phyloP scores from a whole-genome alignment of 371 early-diverging fungal species.

The Apophysomyces sp. region DNA sequence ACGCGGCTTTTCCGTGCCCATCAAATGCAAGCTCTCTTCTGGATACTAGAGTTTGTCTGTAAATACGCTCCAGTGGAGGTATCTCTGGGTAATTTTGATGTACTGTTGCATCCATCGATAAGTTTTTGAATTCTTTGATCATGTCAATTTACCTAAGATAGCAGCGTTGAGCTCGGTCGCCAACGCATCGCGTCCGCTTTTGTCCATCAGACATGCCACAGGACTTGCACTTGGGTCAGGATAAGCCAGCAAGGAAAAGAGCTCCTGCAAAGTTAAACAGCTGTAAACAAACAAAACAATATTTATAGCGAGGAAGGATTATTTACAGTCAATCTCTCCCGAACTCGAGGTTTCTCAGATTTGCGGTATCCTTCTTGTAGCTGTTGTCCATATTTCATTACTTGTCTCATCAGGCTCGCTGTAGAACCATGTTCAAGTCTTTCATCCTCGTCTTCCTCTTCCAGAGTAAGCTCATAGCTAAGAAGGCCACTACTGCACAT shows the following conservation, averaged over 20 bases:
- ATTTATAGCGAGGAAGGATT: background rate
- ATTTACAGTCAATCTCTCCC: constrained; percentile 23
- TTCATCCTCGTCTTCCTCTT: constrained; percentile 37
- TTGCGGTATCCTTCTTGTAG: constrained; percentile 69
- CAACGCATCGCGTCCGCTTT: constrained; percentile 25
- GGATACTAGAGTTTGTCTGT: constrained; percentile 17
- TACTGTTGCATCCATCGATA: constrained; percentile 2
- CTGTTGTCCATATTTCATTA: constrained; percentile 72
- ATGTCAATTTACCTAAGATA: constrained; percentile 15
- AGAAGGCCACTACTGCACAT: background rate
- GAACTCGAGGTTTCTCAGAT: constrained; percentile 31
- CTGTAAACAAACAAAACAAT: background rate
- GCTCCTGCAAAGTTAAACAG: constrained; percentile 22
- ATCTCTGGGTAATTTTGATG: constrained; percentile 15
- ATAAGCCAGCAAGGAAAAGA: constrained; percentile 83
- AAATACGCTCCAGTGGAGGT: constrained; percentile 24
- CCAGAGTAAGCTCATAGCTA: background rate
- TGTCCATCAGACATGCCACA: constrained; percentile 54
- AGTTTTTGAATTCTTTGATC: background rate
- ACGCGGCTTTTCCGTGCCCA: constrained; percentile 24
- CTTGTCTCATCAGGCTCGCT: constrained; percentile 22
- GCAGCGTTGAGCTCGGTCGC: constrained; percentile 16
- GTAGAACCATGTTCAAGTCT: constrained; percentile 12
- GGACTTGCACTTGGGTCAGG: constrained; percentile 58
- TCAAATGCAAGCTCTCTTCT: constrained; percentile 18